These are phyloP conservation scores for Sclerotinia minor DNA, from an alignment of 2,329 filamentous ascomycete species.

Conservation along the genomic window DNA sequence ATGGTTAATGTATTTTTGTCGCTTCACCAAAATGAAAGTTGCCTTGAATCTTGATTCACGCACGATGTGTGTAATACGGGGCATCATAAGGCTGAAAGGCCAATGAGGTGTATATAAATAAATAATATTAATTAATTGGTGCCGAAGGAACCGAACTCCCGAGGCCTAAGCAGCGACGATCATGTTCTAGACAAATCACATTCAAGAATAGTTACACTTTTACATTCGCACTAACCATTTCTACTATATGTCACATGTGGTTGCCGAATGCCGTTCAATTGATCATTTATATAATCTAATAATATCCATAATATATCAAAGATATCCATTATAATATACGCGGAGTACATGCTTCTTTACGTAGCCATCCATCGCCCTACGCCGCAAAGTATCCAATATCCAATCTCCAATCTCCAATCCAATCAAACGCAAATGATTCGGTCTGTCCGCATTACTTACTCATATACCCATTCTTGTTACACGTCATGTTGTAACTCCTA, in stretches of 20 bases:
- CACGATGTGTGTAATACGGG: neutral
- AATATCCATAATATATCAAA: no score
- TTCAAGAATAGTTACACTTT: neutral
- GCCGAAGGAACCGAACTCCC: neutral
- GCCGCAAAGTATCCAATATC: neutral
- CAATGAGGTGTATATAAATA: neutral
- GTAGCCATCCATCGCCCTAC: neutral
- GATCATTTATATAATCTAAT: no score
- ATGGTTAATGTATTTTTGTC: neutral
- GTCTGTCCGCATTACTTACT: no score
- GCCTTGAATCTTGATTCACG: neutral
- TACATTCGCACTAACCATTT: neutral
- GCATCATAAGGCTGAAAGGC: slow-evolving; percentile 12
- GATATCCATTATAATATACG: no score
- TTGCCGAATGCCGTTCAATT: slow-evolving; percentile 5
- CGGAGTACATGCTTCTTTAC: no score
- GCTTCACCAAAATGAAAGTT: neutral
- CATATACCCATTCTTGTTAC: no score
- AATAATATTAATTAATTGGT: neutral
- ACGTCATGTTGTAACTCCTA: neutral
- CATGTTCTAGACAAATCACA: neutral
- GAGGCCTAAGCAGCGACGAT: neutral
- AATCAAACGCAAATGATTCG: neutral
- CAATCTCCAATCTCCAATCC: neutral
- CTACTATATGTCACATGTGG: no score